Percentiles rank a stretch among this genome's conserved stretches.
phyloP scores from a whole-genome alignment of 805 yeast species.

The Pichia exigua region DNA sequence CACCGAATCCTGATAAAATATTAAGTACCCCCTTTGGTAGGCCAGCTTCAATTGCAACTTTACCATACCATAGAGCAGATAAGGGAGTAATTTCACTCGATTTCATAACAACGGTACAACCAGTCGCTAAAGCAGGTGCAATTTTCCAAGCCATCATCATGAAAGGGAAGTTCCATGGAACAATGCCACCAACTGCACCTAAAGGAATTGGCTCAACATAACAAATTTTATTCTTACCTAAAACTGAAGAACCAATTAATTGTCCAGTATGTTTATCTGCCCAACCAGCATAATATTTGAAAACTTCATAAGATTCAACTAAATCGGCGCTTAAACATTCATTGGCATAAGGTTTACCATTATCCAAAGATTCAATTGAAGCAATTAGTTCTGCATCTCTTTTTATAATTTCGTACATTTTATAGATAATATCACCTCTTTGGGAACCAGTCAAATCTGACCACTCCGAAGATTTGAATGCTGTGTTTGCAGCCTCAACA shows the following conservation, averaged over 20 bases:
- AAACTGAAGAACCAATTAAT: conserved; percentile 32
- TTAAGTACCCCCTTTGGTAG: conserved; percentile 72
- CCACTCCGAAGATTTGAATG: conserved; percentile 44
- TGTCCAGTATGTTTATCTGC: conserved; percentile 70
- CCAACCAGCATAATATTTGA: conserved; percentile 70
- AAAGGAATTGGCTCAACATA: conserved; percentile 50
- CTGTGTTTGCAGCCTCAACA: conserved; percentile 56
- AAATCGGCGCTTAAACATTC: conserved; percentile 37
- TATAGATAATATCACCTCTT: conserved; percentile 46
- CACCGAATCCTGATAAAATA: conserved; percentile 66
- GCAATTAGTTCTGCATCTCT: conserved; percentile 44
- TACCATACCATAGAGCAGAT: conserved; percentile 59
- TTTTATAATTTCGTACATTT: conserved; percentile 44
- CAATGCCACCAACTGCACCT: conserved; percentile 75
- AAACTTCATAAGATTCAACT: conserved; percentile 30
- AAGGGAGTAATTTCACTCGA: conserved; percentile 74
- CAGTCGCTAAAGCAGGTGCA: conserved; percentile 70
- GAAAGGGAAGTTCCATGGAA: conserved; percentile 80
- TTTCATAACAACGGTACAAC: conserved; percentile 63
- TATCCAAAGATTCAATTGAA: conserved; percentile 47
- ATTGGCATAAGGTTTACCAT: conserved; percentile 46
- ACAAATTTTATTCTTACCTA: conserved; percentile 38
- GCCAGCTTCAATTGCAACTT: conserved; percentile 57
- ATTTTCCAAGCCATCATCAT: conserved; percentile 74
- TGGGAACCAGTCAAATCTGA: conserved; percentile 39